Evolutionary conservation across 148 eudicot species (phyloP), one percentile per base, ranked within the genome.

Genomic region (Amaranthus palmeri): DNA sequence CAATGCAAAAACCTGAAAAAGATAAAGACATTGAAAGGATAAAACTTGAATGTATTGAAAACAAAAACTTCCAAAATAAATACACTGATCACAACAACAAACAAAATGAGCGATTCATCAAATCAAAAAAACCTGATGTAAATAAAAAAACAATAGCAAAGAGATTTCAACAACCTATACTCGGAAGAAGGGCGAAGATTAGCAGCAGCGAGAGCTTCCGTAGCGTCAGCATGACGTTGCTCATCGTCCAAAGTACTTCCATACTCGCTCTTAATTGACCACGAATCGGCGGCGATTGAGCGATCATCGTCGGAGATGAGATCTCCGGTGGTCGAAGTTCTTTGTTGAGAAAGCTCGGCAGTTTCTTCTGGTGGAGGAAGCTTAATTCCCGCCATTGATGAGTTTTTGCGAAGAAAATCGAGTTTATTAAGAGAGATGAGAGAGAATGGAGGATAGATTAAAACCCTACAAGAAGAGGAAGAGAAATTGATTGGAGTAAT

Each of bases 251-350:
- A 85, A 40, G 96, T 92, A 68, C 96, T 92, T 0, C 99, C 99
- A 50, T 95, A 95, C 71, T 95, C 99, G 79, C 99, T 95, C 83
- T 95, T 95, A 8, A 95, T 91, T 9, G 99, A 95, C 99, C 99
- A 95, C 0, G 99, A 95, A 74, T 95, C 99, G 3, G 97, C 99
- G 58, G 99, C 93, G 17, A 95, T 74, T 3, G 99, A 95, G 44
- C 99, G 93, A 74, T 95, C 99, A 67, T 95, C 99, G 73, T 95
- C 99, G 72, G 99, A 95, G 83, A 95, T 86, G 49, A 91, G 96
- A 80, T 95, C 99, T 12, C 80, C 76, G 14, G 88, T 67, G 3
- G 72, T 77, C 72, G 85, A 80, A 4, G 93, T 78, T 65, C 96
- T 65, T 73, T 86, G 96, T 0, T 86, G 92, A 0, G 86, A 75